These are phyloP conservation scores for Hypoxylon lenormandii DNA, from an alignment of 495 filamentous ascomycete species.

Conservation along the genomic window DNA sequence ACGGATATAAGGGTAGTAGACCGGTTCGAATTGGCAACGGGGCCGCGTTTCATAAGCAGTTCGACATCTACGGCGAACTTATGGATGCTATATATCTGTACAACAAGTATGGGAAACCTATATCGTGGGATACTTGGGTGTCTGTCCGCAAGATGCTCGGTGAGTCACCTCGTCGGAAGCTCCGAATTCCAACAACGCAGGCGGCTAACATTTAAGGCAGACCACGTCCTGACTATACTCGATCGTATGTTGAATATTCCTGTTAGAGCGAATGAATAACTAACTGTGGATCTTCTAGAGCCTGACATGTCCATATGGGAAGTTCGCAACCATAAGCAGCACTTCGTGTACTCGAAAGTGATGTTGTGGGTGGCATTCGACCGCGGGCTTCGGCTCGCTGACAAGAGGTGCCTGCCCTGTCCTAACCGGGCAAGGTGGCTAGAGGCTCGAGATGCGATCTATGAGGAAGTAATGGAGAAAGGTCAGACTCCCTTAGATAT, in stretches of 20 bases:
- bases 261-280: not conserved
- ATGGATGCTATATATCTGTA: constrained; percentile 81
- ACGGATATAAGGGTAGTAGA: constrained; percentile 73
- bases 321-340: constrained; percentile 75
- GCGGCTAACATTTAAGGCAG: constrained; percentile 36
- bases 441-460: constrained; percentile 69
- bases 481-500: constrained; percentile 45
- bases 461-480: constrained; percentile 78
- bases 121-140: constrained; percentile 78
- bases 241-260: constrained; percentile 48
- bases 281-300: constrained; percentile 45
- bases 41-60: constrained; percentile 77
- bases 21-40: constrained; percentile 81
- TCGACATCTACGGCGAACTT: constrained; percentile 81
- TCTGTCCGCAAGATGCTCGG: constrained; percentile 69
- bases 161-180: constrained; percentile 22
- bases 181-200: no score
- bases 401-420: constrained; percentile 76
- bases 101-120: constrained; percentile 80
- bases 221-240: constrained; percentile 67
- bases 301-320: constrained; percentile 86
- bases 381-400: constrained; percentile 74
- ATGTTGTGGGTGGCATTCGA: constrained; percentile 83
- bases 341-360: constrained; percentile 79
- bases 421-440: constrained; percentile 74